Conservation (phyloP, 2,329 filamentous ascomycete species). For the Penicillium freii region DNA sequence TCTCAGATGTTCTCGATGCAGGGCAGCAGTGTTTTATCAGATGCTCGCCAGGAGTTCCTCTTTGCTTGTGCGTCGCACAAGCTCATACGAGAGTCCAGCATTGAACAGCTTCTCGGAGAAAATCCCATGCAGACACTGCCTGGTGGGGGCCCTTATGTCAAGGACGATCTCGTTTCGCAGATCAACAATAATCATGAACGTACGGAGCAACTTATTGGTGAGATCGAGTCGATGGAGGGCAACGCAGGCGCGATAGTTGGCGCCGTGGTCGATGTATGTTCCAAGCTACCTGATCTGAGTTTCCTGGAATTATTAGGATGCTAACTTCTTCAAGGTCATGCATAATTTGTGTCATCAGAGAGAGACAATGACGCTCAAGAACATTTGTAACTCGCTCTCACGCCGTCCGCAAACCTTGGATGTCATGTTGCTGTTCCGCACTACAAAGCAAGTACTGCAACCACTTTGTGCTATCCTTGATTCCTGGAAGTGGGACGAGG, state of each 20-base stretch:
- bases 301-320: not conserved
- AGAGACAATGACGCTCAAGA: slow-evolving; percentile 63
- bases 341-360: slow-evolving; percentile 57
- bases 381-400: slow-evolving; percentile 58
- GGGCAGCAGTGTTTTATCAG: slow-evolving; percentile 58
- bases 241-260: slow-evolving; percentile 84
- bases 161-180: slow-evolving; percentile 74
- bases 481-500: slow-evolving; percentile 64
- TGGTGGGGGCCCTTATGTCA: slow-evolving; percentile 69
- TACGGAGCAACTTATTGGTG: slow-evolving; percentile 71
- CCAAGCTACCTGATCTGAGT: not conserved
- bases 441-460: slow-evolving; percentile 54
- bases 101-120: slow-evolving; percentile 78
- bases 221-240: slow-evolving; percentile 85
- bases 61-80: slow-evolving; percentile 87
- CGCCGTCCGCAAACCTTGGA: slow-evolving; percentile 57
- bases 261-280: slow-evolving; percentile 67
- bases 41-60: slow-evolving; percentile 77
- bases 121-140: slow-evolving; percentile 77
- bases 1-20: slow-evolving; percentile 63
- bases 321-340: slow-evolving; percentile 46
- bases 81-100: slow-evolving; percentile 73
- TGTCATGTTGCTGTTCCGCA: slow-evolving; percentile 60
- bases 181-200: slow-evolving; percentile 74
- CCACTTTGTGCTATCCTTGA: slow-evolving; percentile 60